Evolutionary conservation across 148 eudicot species (phyloP).

Genomic region (Rhododendron ferrugineum): DNA sequence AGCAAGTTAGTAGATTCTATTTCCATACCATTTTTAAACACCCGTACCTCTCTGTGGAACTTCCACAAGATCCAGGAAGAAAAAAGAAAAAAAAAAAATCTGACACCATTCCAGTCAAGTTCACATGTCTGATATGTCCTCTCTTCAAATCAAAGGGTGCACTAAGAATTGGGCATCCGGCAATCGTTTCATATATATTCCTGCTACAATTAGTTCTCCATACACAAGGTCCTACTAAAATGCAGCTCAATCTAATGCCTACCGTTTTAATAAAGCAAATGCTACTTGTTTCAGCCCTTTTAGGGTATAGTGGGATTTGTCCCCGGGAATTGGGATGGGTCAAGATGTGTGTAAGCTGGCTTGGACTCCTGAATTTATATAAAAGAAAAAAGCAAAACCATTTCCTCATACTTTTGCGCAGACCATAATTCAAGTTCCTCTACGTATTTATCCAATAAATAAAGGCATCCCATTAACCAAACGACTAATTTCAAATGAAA

Average conservation of each 20-base stretch:
- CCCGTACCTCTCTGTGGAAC: not conserved
- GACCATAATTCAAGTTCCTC: not conserved
- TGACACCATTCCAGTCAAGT: not conserved
- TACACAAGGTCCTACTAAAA: not conserved
- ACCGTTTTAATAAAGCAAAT: not conserved
- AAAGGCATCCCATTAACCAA: not conserved
- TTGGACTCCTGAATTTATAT: not conserved
- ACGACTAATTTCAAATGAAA: not conserved
- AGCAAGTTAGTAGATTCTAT: not conserved
- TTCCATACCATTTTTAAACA: not conserved
- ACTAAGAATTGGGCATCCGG: not conserved
- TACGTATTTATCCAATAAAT: not conserved
- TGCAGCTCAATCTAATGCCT: not conserved
- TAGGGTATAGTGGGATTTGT: not conserved
- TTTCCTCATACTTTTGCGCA: not conserved
- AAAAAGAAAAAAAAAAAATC: not conserved
- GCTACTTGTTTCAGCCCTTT: not conserved
- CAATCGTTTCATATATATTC: not conserved
- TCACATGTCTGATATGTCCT: not conserved
- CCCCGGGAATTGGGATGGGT: too few relatives aligned
- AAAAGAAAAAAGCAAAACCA: not conserved
- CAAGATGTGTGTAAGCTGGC: not conserved
- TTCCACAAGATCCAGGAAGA: not conserved
- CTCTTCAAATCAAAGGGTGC: not conserved
- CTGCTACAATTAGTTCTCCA: not conserved